Conservation (phyloP, 2,329 filamentous ascomycete species). For the Cercospora beticola region DNA sequence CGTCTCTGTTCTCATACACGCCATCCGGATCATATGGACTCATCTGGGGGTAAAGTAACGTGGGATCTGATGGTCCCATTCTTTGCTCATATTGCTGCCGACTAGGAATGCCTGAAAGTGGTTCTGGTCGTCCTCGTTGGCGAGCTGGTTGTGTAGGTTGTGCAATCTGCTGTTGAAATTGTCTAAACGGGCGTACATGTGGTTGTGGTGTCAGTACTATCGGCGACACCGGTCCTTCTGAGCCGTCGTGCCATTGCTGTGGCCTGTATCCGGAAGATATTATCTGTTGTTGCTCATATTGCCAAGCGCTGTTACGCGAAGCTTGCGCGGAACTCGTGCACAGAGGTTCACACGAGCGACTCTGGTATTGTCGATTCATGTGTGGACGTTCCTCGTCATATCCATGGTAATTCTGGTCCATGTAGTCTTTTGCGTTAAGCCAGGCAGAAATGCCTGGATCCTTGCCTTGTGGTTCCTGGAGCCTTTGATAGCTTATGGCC, state of each 20-base stretch:
- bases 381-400: slow-evolving; percentile 8
- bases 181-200: slow-evolving; percentile 7
- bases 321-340: neutral
- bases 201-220: slow-evolving; percentile 3
- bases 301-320: slow-evolving; percentile 8
- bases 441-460: slow-evolving; percentile 6
- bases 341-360: neutral
- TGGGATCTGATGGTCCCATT: slow-evolving; percentile 7
- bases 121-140: slow-evolving; percentile 6
- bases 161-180: slow-evolving; percentile 11
- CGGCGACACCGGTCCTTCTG: slow-evolving; percentile 3
- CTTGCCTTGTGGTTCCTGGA: neutral
- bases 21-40: slow-evolving; percentile 24
- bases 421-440: slow-evolving; percentile 14
- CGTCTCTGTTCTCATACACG: slow-evolving; percentile 16
- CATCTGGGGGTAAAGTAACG: slow-evolving; percentile 30
- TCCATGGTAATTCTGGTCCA: slow-evolving; percentile 18
- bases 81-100: slow-evolving; percentile 11
- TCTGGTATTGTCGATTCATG: slow-evolving; percentile 4
- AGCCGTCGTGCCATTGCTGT: slow-evolving; percentile 20
- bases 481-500: neutral
- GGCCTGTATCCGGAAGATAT: slow-evolving; percentile 25
- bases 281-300: slow-evolving; percentile 28
- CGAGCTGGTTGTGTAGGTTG: slow-evolving; percentile 7
- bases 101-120: slow-evolving; percentile 1